Evolutionary conservation across 768 basidiomycete species (phyloP), one percentile per base, ranked within the genome.

Genomic region (Termitomyces sp.): DNA sequence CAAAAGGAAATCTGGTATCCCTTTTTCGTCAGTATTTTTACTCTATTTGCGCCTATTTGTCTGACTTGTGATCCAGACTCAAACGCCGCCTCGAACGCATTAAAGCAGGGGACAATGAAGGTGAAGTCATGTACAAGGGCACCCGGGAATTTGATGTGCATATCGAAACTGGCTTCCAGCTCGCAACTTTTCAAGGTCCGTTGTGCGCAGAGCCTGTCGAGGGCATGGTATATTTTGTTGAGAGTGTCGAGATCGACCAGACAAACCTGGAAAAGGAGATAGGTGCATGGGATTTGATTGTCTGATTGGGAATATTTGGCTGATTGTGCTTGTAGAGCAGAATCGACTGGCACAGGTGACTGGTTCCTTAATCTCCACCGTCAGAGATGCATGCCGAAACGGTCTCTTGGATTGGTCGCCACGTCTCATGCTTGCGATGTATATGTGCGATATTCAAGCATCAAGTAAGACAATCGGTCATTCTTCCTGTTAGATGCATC

Each of bases 341-440:
- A 92, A 90, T 53, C 76, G 84, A 47, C 79, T 89, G 67, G 82
- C 90, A 0, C 94, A 95, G 64, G 83, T 94, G 24, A 85, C 88
- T 1, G 97, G 97, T 14, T 94, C 94, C 2, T 74, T 97, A 45
- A 93, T 96, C 59, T 90, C 97, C 3, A 81, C 86, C 3, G 85
- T 92, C 40, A 83, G 87, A 68, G 97, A 99, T 62, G 87, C 92
- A 0, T 98, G 94, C 67, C 82, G 90, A 56, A 88, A 85, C 60
- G 94, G 90, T 0, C 68, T 99, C 54, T 74, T 98, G 44, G 97
- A 98, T 69, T 99, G 97, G 97, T 98, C 95, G 2, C 97, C 97
- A 14, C 79, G 97, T 55, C 79, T 99, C 61, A 91, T 95, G 85
- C 75, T 99, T 61, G 97, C 97, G 0, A 98, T 98, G 93, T 99